Conservation (phyloP, 1,284 basidiomycete genomes). For the Trichosporon faecale region DNA sequence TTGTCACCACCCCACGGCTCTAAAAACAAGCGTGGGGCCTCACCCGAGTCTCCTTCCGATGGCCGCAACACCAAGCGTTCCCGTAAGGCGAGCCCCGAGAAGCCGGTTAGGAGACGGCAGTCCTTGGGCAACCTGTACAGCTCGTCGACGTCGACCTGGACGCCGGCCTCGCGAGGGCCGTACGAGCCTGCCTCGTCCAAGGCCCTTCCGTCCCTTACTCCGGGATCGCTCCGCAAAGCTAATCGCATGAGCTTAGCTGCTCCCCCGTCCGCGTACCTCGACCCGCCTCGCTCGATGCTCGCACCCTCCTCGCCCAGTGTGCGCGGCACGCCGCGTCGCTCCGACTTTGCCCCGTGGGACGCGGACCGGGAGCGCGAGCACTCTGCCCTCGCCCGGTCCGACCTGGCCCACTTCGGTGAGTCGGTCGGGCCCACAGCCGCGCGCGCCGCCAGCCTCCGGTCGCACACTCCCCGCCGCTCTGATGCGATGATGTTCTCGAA, state of each 20-base stretch:
- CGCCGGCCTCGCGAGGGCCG: neutral
- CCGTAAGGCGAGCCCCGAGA: conserved; percentile 25
- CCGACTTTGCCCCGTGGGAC: neutral
- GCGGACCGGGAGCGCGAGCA: conserved; percentile 4
- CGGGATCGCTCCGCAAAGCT: conserved; percentile 8
- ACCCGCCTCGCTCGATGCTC: conserved; percentile 37
- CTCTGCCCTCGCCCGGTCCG: neutral
- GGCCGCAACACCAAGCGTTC: conserved; percentile 29
- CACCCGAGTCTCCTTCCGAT: conserved; percentile 32
- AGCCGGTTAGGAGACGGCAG: conserved; percentile 5
- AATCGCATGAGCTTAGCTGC: conserved; percentile 15
- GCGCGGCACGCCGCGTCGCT: neutral
- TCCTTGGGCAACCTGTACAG: conserved; percentile 5
- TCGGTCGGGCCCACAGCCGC: neutral
- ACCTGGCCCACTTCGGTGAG: conserved; percentile 3
- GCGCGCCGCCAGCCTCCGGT: conserved; percentile 1
- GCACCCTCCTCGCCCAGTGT: conserved; percentile 23
- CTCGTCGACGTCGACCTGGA: conserved; percentile 4
- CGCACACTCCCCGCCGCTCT: neutral
- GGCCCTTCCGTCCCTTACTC: neutral
- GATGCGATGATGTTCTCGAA: conserved; percentile 8
- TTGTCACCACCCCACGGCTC: neutral
- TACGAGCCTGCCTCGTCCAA: neutral
- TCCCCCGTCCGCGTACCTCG: conserved; percentile 32
- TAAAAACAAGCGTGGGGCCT: conserved; percentile 29